Evolutionary conservation across 2,329 filamentous ascomycete genomes (phyloP).

Genomic region (Sporothrix euskadiensis): DNA sequence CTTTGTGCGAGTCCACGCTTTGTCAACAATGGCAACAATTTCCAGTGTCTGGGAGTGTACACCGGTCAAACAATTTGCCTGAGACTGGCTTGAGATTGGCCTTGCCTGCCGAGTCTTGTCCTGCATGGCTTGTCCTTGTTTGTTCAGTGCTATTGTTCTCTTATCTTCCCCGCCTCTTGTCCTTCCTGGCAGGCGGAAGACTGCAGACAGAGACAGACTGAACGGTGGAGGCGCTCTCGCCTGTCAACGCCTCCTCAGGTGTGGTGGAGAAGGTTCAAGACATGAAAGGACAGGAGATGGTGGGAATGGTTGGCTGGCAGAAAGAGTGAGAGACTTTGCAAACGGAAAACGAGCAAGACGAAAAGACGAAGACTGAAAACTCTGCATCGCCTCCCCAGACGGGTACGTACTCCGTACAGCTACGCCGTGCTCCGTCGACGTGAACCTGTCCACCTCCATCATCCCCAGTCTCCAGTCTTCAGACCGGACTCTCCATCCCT

Average conservation of each 20-base stretch:
- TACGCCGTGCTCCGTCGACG: background rate
- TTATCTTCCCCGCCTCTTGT: slow-evolving; percentile 17
- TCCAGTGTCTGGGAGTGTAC: background rate
- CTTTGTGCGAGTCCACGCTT: background rate
- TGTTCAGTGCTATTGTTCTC: background rate
- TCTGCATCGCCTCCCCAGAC: slow-evolving; percentile 11
- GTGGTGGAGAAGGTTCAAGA: background rate
- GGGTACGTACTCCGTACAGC: background rate
- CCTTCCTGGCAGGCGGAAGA: background rate
- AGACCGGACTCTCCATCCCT: background rate
- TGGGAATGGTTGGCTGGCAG: slow-evolving; percentile 6
- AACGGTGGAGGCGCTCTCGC: background rate
- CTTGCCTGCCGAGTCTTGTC: slow-evolving; percentile 3
- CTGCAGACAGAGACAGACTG: background rate
- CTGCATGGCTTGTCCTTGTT: background rate
- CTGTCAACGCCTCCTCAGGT: background rate
- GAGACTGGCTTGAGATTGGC: background rate
- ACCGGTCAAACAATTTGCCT: background rate
- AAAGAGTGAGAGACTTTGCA: background rate
- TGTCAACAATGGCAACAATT: background rate
- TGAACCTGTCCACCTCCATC: background rate
- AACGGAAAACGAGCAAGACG: background rate
- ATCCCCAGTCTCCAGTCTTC: slow-evolving; percentile 7
- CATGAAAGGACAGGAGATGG: background rate
- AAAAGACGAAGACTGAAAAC: background rate